Evolutionary conservation across 1,139 yeast species (phyloP).

Genomic region (Geotrichum citri-aurantii): DNA sequence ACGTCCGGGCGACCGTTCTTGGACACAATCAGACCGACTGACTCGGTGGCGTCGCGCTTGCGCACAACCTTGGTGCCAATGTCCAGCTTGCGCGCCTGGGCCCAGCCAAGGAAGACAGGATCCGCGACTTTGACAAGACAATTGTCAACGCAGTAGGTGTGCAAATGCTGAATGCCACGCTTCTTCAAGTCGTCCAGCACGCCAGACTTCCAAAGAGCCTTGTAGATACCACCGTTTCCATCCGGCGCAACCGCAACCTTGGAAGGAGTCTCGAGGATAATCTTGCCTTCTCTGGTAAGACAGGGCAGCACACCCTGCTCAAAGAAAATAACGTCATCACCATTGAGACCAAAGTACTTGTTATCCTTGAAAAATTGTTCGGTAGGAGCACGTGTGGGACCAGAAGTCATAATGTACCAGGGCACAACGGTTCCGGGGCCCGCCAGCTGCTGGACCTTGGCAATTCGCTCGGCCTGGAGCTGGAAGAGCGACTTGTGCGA

Average conservation of each 20-base stretch:
- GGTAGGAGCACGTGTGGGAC: slow-evolving; percentile 79
- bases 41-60: slow-evolving; percentile 79
- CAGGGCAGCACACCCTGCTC: slow-evolving; percentile 97
- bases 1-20: slow-evolving; percentile 69
- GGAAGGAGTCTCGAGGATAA: slow-evolving; percentile 53
- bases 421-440: slow-evolving; percentile 41
- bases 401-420: slow-evolving; percentile 95
- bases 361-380: slow-evolving; percentile 59
- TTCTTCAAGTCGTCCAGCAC: slow-evolving; percentile 60
- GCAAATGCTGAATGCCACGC: slow-evolving; percentile 82
- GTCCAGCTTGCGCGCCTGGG: slow-evolving; percentile 56
- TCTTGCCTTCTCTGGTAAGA: slow-evolving; percentile 65
- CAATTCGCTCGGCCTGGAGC: slow-evolving; percentile 83
- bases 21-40: slow-evolving; percentile 86
- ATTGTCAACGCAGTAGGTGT: slow-evolving; percentile 96
- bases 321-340: slow-evolving; percentile 64
- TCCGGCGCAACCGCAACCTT: slow-evolving; percentile 84
- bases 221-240: slow-evolving; percentile 96
- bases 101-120: slow-evolving; percentile 86
- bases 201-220: slow-evolving; percentile 63
- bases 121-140: slow-evolving; percentile 90
- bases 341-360: slow-evolving; percentile 62
- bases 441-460: slow-evolving; percentile 57
- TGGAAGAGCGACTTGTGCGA: slow-evolving; percentile 81
- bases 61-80: slow-evolving; percentile 94